phyloP scores from a whole-genome alignment of 306 rosid genomes.

The Cyclanthera cordifolia region DNA sequence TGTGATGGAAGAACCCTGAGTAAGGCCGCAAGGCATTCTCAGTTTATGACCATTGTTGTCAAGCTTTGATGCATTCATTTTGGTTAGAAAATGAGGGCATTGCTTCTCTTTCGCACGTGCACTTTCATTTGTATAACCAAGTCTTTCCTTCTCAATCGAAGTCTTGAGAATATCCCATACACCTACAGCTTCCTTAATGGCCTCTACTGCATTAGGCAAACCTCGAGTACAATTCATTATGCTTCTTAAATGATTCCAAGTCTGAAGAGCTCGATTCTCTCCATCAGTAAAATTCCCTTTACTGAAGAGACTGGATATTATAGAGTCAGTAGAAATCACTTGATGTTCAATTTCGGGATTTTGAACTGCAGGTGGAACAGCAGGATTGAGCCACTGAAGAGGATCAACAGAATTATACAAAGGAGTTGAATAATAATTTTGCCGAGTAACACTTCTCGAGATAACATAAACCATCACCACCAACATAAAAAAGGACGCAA shows the following conservation, averaged over 20 bases:
- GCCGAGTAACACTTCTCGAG: constrained; percentile 42
- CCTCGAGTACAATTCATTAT: constrained; percentile 60
- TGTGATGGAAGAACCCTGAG: constrained; percentile 91
- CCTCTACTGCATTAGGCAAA: constrained; percentile 81
- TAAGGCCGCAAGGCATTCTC: constrained; percentile 83
- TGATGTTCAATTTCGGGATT: constrained; percentile 49
- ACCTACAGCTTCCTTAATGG: constrained; percentile 81
- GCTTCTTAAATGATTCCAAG: constrained; percentile 69
- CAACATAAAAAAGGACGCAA: constrained; percentile 62
- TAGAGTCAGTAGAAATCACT: constrained; percentile 49
- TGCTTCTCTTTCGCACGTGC: constrained; percentile 61
- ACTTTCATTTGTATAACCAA: constrained; percentile 47
- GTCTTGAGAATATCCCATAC: constrained; percentile 72
- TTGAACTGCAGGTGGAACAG: constrained; percentile 47
- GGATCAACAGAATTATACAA: constrained; percentile 55
- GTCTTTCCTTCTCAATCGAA: constrained; percentile 49
- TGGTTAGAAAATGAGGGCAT: constrained; percentile 83
- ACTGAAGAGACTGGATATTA: constrained; percentile 55
- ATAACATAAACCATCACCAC: constrained; percentile 58
- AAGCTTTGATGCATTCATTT: constrained; percentile 55
- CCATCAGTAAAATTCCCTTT: constrained; percentile 46
- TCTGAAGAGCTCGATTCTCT: constrained; percentile 54
- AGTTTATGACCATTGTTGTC: constrained; percentile 43
- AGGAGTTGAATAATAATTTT: constrained; percentile 40
- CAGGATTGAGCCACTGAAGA: constrained; percentile 64